Evolutionary conservation across 495 filamentous ascomycete genomes (phyloP), one percentile per base, ranked within the genome.

Genomic region (Wilcoxina mikolae): DNA sequence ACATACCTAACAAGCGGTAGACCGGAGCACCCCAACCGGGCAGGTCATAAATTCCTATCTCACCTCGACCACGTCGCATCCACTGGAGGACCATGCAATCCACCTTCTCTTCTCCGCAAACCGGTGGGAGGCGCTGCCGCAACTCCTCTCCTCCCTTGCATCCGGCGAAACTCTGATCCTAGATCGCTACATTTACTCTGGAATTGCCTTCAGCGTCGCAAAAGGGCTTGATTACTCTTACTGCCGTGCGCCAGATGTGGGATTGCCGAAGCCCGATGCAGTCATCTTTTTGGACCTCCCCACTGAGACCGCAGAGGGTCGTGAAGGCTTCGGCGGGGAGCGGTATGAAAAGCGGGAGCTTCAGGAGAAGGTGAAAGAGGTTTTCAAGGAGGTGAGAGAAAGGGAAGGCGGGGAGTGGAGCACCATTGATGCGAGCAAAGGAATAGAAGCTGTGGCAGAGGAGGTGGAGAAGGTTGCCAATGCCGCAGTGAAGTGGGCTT

Each of bases 21-120:
- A 96, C 70, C 78, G 91, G 60, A 83, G 78, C 12, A 95, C 91
- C 18, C 75, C 87, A 4, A 95, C 91, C 60, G 91, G 91, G 25
- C 78, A 83, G 59, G 80, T 94, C 71, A 98, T 98, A 65, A 79
- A 94, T 69, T 70, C 70, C 58, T 98, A 96, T 68, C 78, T 96
- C 51, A 83, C 80, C 60, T 76, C 76, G 59, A 69, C 84, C 59
- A 72, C 79, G 49, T 38, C 27, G 7, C 31, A 17, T 1, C 76
- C 87, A 52, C 77, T 88, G 65, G 84, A 93, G 54, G 91, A 95
- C 67, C 89, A 95, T 64, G 82, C 81, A 4, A 94, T 96, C 60
- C 93, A 96, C 67, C 78, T 98, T 18, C 77, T 96, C 20, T 98
- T 96, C 72, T 89, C 85, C 27, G 87, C 91, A 9, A 96, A 98